Evolutionary conservation across 805 yeast genomes (phyloP), one percentile per base, ranked within the genome.

Genomic region (Candida orba): DNA sequence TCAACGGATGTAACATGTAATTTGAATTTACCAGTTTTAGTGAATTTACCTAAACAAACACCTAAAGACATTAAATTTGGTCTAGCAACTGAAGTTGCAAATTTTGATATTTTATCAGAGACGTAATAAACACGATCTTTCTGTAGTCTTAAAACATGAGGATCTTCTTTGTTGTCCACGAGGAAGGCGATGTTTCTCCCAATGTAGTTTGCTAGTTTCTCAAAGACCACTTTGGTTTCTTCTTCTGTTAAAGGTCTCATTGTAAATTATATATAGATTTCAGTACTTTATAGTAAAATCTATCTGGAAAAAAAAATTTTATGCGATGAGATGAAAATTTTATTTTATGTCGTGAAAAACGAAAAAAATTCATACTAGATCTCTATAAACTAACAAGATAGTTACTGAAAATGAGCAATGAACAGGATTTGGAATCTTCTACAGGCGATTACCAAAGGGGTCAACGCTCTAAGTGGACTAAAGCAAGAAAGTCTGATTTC

Each of bases 231-330:
- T 63, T 85, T 88, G 36, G 99, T 91, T 63, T 93, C 99, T 64
- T 89, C 96, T 63, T 91, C 99, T 52, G 98, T 91, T 52, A 91
- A 75, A 40, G 89, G 87, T 73, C 99, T 84, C 99, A 91, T 91
- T 8, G 22, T 12, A 4, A 8, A 10, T 6, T 15, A 7, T 29
- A 15, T 41, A 8, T 18, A 14, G 15, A 22, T 29, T 20, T 25
- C 10, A 33, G 12, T 15, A 25, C 25, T 4, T 10, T 27, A 9
- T 12, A 13, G 27, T 25, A 14, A 30, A 14, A 20, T 20, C 22
- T 20, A 20, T 20, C 5, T 20, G 22, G 10, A 30, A 30, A 30
- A 30, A 14, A 30, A 30, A n/a, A 15, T 15, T 31, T 8, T 17
- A 17, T 20, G 34, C 27, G 34, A 36, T 30, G 38, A 29, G 36